These are phyloP conservation scores for Dendrostoma leiphaemia DNA, from an alignment of 2,329 filamentous ascomycete species.

Conservation along the genomic window DNA sequence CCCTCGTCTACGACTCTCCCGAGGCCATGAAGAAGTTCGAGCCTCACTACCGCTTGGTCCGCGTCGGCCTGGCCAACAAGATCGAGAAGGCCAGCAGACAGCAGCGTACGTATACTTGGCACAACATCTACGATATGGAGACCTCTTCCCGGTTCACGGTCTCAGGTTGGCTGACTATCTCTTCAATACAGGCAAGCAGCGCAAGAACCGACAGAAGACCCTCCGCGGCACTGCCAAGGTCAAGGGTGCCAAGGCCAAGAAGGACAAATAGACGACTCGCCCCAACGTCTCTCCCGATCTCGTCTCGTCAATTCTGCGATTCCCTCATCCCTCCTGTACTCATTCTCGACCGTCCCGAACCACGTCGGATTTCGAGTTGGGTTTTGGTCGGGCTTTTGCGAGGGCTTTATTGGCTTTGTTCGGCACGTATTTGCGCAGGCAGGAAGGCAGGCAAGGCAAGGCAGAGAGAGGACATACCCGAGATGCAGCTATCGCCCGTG, in stretches of 20 bases:
- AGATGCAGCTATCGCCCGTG: slow-evolving; percentile 8
- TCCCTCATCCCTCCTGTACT: slow-evolving; percentile 4
- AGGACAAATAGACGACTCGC: slow-evolving; percentile 74
- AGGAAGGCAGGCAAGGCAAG: slow-evolving; percentile 2
- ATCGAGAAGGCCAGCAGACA: slow-evolving; percentile 97
- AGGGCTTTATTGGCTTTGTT: slow-evolving; percentile 14
- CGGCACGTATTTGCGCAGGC: slow-evolving; percentile 10
- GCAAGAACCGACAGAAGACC: slow-evolving; percentile 99
- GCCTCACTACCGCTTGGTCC: slow-evolving; percentile 94
- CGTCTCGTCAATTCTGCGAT: slow-evolving; percentile 6
- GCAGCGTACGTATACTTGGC: slow-evolving; percentile 76
- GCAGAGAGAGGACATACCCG: slow-evolving; percentile 7
- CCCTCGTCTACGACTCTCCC: slow-evolving; percentile 95
- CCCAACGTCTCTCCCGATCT: slow-evolving; percentile 7
- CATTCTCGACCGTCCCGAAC: background rate
- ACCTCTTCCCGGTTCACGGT: background rate
- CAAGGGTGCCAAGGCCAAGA: slow-evolving; percentile 94
- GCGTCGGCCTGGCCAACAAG: slow-evolving; percentile 90
- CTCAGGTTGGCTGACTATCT: slow-evolving; percentile 2
- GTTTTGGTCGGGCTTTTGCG: slow-evolving; percentile 16
- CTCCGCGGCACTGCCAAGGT: slow-evolving; percentile 96
- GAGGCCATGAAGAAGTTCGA: slow-evolving; percentile 99
- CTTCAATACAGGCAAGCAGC: slow-evolving; percentile 83
- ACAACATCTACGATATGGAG: background rate
- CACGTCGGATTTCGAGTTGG: slow-evolving; percentile 16